Percentiles rank a stretch among this genome's conserved stretches.
Conservation (phyloP, 106 monocot genomes). For the Dendrobium huoshanense region DNA sequence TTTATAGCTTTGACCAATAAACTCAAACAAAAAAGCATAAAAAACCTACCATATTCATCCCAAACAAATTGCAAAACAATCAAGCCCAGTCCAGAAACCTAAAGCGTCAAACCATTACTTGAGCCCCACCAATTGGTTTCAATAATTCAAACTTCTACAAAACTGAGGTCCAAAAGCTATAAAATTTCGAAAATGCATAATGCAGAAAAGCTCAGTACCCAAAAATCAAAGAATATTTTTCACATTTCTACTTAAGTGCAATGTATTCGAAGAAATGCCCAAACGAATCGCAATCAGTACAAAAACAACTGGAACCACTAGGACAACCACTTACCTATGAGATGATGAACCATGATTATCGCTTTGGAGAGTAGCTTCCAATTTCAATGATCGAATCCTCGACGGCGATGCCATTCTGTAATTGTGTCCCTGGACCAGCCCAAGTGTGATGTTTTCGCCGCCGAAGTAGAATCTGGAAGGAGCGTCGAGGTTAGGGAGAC, state of each 20-base stretch:
- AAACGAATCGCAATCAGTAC: background rate
- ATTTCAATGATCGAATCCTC: background rate
- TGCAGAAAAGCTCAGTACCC: background rate
- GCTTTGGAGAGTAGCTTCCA: background rate
- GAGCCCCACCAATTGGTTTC: background rate
- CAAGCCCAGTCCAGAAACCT: too few relatives aligned
- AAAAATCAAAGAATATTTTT: background rate
- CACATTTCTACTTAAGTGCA: background rate
- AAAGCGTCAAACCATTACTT: background rate
- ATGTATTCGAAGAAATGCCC: background rate
- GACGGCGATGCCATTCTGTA: background rate
- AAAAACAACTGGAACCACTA: background rate
- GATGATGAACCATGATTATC: background rate
- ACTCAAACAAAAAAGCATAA: background rate
- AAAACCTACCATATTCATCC: background rate
- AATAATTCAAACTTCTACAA: background rate
- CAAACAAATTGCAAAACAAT: too few relatives aligned
- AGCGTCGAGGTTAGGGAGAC: background rate
- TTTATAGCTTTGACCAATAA: background rate
- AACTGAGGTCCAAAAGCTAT: background rate
- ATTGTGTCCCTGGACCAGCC: background rate
- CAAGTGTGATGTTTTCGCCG: background rate
- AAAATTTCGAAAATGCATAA: background rate
- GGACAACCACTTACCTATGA: background rate
- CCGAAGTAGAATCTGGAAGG: background rate